Evolutionary conservation across 2,329 filamentous ascomycete genomes (phyloP), one percentile per base, ranked within the genome.

Genomic region (Aspergillus tubingensis): DNA sequence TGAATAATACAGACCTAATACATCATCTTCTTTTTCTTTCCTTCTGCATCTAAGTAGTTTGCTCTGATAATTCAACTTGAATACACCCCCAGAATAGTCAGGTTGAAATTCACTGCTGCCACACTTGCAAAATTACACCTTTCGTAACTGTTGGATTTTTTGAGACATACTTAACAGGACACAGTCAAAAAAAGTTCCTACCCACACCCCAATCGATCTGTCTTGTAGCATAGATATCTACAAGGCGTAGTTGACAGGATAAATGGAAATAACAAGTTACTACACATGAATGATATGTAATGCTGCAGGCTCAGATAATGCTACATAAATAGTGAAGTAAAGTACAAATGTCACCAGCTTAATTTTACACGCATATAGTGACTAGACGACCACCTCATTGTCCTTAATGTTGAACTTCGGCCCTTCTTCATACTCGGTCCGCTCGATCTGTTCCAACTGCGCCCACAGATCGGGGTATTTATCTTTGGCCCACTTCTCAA

Each of bases 401-500:
- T 49, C 47, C 3, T 61, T 60, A n/a, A 68, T 56, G 15, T 74
- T 69, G 52, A 77, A 74, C 52, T 68, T 67, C 39, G 59, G 54
- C 0, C 74, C 74, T 19, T 76, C 72, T 56, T 77, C 75, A 38
- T 71, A 62, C 43, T 76, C 74, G 5, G 62, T 70, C 50, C 73
- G 72, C 23, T 69, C 64, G 11, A 67, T 61, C 64, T 80, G 80
- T 67, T 85, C 82, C 62, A 96, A 74, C 66, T 88, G 82, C 10
- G 77, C 78, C 92, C 92, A 96, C 5, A 85, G 77, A 8, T 84
- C 80, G 0, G 90, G 87, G 74, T 91, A 92, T 47, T 84, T 82
- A 52, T 84, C 76, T 67, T 84, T 83, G 2, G 89, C 89, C 92
- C 92, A 96, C 15, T 83, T 79, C 72, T 92, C 88, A 59, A 96